Base-by-base conservation (phyloP, 2,329 filamentous ascomycete species). In the Ambrosiella xylebori region DNA sequence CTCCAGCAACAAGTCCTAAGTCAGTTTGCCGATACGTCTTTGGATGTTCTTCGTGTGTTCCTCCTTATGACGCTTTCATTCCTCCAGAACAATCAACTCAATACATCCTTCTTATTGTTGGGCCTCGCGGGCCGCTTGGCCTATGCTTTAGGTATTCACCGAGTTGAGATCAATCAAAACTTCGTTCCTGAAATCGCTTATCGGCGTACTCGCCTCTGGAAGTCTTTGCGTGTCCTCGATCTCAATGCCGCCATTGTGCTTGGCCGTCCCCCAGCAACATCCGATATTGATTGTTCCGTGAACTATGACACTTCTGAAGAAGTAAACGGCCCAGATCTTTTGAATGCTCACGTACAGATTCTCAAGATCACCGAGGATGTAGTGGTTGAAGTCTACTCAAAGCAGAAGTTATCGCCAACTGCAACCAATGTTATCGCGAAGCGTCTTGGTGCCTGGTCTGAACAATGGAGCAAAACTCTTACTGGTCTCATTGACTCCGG, bases 221-320 rank as follows among this genome's bases (percentile, higher is more conserved):
- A 76, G 64, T 78, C 75, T 59, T 64, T 79, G 3, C 70, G 76
- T 1, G 68, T 76, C 0, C 67, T 79, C 6, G 76, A 79, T 59
- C 64, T 79, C 0, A 78, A 76, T 59, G 67, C 79, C 0, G 77
- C 74, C 63, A 73, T 72, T 2, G 76, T 74, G 1, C 78, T 78
- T 75, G 76, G 76, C 2, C 69, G 76, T 0, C 76, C 76, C 0
- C 76, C 76, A 0, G 73, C 74, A 0, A 75, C 75, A 0, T 77
- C 75, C 0, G 76, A 78, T 49, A 69, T 76, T 1, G 76, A 79
- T 61, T 78, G 76, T 64, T 79, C 75, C 0, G 76, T 79, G 0
- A 67, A 74, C 0, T 79, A 76, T 61, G 66, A 67, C 3, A 52
- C 38, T 19, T 15, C 35, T 17, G 65, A 66, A 6, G 75, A 76